Base-by-base conservation (phyloP, 164 flowering plant species). In the Chloranthus sessilifolius region DNA sequence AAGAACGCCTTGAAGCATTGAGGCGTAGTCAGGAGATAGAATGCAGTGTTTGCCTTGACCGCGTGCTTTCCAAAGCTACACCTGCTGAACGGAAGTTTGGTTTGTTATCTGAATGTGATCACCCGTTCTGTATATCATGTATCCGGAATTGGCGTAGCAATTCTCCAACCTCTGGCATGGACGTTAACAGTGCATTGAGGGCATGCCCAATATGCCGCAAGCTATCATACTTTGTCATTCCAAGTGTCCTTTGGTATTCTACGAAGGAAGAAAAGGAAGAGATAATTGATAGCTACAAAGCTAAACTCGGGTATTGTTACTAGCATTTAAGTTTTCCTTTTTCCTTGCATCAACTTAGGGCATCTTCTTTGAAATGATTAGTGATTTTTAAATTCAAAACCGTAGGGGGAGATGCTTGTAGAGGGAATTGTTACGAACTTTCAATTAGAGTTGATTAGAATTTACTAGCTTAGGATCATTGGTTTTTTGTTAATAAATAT, bases 171-270 rank as follows among this genome's bases (percentile, higher is more conserved):
- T 80, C 92, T 62, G 97, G 96, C 39, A 68, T 92, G 89, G 95
- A 92, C 65, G 76, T 88, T 2, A 92, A 92, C 63, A 58, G 76
- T 60, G 75, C 92, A 41, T 62, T 81, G 61, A 75, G 99, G 67
- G 76, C 97, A 30, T 94, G 99, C 64, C 99, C 97, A 26, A 80
- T 94, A 20, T 94, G 99, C 64, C 83, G 99, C 55, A 94, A 84
- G 58, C 78, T 88, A 50, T 94, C 99, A 3, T 86, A 94, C 68
- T 94, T 79, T 73, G 95, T 94, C 62, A 75, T 94, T 68, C 99
- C 99, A 14, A 94, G 99, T 68, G 88, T 82, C 26, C 77, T 89
- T 71, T 94, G 97, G 99, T 94, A 81, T 53, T 65, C 77, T 23
- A 29, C 81, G 14, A 71, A 76, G 43, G 89, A 86, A 67, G 95